phyloP scores from a whole-genome alignment of 1,139 yeast genomes.

The Pichia sp. region DNA sequence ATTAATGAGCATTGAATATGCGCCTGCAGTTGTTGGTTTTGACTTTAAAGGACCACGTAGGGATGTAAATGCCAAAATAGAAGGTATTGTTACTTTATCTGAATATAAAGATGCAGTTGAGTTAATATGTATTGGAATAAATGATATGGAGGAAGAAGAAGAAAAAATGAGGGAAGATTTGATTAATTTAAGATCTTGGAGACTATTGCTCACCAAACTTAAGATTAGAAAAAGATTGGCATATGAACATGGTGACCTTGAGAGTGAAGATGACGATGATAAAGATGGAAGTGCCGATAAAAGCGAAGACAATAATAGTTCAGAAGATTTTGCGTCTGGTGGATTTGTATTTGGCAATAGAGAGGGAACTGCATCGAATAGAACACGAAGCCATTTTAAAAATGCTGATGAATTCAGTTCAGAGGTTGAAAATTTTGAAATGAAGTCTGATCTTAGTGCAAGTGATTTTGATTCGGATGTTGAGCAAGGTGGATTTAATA shows the following conservation, averaged over 20 bases:
- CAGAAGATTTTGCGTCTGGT: conserved; percentile 17
- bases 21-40: conserved; percentile 83
- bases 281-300: conserved; percentile 9
- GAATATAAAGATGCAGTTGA: conserved; percentile 63
- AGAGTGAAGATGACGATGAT: conserved; percentile 14
- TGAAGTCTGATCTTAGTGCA: conserved; percentile 11
- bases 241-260: conserved; percentile 55
- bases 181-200: conserved; percentile 67
- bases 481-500: conserved; percentile 1
- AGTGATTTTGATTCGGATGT: conserved; percentile 17
- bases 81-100: conserved; percentile 70
- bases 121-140: conserved; percentile 48
- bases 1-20: conserved; percentile 67
- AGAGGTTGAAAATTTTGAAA: conserved; percentile 5
- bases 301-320: no score
- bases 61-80: conserved; percentile 57
- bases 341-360: conserved; percentile 16
- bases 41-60: conserved; percentile 48
- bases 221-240: conserved; percentile 67
- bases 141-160: conserved; percentile 48
- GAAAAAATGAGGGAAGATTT: conserved; percentile 40
- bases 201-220: conserved; percentile 60
- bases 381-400: conserved; percentile 12
- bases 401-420: background rate
- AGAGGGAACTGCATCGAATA: conserved; percentile 9